Evolutionary conservation across 306 rosid genomes (phyloP), one percentile per base, ranked within the genome.

Genomic region (Cucurbita ficifolia): DNA sequence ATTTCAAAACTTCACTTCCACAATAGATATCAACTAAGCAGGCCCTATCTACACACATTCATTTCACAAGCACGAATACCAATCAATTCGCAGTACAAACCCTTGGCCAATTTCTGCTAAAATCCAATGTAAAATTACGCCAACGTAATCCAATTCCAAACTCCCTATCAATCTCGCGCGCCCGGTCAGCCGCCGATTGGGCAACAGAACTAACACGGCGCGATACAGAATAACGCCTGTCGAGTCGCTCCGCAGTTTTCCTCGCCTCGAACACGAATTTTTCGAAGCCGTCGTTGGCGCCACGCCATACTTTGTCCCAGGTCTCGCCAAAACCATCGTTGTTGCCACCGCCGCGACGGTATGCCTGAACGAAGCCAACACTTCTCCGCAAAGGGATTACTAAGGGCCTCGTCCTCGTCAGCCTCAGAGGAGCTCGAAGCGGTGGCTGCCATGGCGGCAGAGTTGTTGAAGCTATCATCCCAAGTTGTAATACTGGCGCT

Each of bases 231-330:
- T 90, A 94, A 0, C 75, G 91, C 35, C 98, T 87, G 87, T 94
- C 95, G 22, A 94, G 19, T 10, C 91, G 85, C 83, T 94, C 96
- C 16, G 97, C 95, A 0, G 96, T 82, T 74, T 91, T 94, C 82
- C 78, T 90, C 7, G 98, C 87, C 84, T 94, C 98, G 59, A 83
- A 94, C 16, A 88, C 50, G 54, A 94, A 79, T 12, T 82, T 86
- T 76, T 94, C 96, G 54, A 94, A 86, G 40, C 94, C 94, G 57
- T 90, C 91, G 81, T 90, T 94, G 54, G 98, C 97, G 64, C 57
- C 81, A 29, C 87, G 84, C 98, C 97, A 94, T 1, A 96, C 97
- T 57, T 87, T 88, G 79, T 53, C 85, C 86, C 78, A 90, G 12
- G 89, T 87, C 80, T 88, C 90, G 36, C 56, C 38, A 48, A 69